Percentiles rank a stretch among this genome's conserved stretches.
phyloP scores from a whole-genome alignment of 2,329 filamentous ascomycete genomes.

The Incumbomyces lentus region DNA sequence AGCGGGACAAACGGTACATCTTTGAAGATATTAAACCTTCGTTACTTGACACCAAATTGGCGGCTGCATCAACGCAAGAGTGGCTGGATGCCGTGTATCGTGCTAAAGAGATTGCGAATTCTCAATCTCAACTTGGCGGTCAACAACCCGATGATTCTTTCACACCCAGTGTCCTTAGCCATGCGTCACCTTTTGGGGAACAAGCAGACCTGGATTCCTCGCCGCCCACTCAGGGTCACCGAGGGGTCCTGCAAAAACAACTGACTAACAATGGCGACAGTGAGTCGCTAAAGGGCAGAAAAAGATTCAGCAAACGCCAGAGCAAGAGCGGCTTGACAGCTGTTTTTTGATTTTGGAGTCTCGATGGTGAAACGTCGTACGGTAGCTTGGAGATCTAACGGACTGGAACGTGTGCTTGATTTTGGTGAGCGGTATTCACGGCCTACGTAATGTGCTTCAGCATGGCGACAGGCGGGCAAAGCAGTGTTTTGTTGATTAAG shows the following conservation, averaged over 20 bases:
- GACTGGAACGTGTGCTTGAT: too few relatives aligned
- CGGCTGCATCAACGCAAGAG: constrained; percentile 65
- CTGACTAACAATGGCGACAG: constrained; percentile 33
- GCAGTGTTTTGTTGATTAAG: too few relatives aligned
- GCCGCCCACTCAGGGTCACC: constrained; percentile 23
- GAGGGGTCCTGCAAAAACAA: constrained; percentile 35
- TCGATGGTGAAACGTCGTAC: too few relatives aligned
- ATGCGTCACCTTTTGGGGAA: constrained; percentile 35
- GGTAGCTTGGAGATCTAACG: too few relatives aligned
- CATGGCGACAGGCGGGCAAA: too few relatives aligned
- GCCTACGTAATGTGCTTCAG: too few relatives aligned
- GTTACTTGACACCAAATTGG: constrained; percentile 50
- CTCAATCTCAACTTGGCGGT: constrained; percentile 40
- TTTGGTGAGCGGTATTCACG: too few relatives aligned
- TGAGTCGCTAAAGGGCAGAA: constrained; percentile 48
- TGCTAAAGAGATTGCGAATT: constrained; percentile 70
- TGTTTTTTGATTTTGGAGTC: constrained; percentile 51
- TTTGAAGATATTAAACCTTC: constrained; percentile 87
- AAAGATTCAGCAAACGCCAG: constrained; percentile 79
- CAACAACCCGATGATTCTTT: constrained; percentile 50
- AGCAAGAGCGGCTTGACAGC: constrained; percentile 89
- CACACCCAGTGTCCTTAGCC: constrained; percentile 61
- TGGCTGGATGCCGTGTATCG: constrained; percentile 86
- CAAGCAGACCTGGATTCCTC: constrained; percentile 27
- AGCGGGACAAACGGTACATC: constrained; percentile 76